Evolutionary conservation across 495 filamentous ascomycete species (phyloP), one percentile per base, ranked within the genome.

Genomic region (Aspergillus bertholletiae): DNA sequence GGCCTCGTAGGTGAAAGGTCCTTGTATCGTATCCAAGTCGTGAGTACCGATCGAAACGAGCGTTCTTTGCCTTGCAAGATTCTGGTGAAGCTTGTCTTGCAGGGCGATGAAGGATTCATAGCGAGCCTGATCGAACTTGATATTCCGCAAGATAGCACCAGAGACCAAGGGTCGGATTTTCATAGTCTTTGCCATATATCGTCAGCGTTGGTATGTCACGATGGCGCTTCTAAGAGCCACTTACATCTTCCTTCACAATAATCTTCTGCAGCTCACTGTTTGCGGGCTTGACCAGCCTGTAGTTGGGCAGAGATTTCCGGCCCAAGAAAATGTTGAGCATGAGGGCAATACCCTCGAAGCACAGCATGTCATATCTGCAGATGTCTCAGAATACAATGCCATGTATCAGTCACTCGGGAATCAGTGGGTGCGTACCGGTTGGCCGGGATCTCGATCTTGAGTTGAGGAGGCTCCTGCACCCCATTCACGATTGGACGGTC

Each of bases 371-470:
- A 84, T 97, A 97, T 81, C 93, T 87, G 63, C 13, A 44, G 30
- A 35, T 24, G 11, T 56, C 54, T 77, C 59, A 73, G 57, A 54
- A 58, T 51, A 48, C 20, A n/a, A 13, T 20, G 28, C n/a, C 28
- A 17, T 23, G 7, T 18, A 20, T 24, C 34, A 49, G 48, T 21
- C 22, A 30, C 23, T n/a, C 44, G 34, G 23, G 43, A 11, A 40
- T 22, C 44, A 21, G 28, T 12, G 45, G 48, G 28, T 57, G 55
- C 72, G 59, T 66, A 87, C 83, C 86, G 84, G 71, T 99, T 99
- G 58, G 94, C 94, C 56, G 94, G 94, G 67, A 99, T 96, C 71
- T 99, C 94, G 67, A 99, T 97, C 80, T 96, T 96, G 66, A 97
- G 81, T 74, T 97, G 88, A 44, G 95, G 87, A 6, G 89, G 82